Evolutionary conservation across 2,329 filamentous ascomycete genomes (phyloP).

Genomic region (Fusarium begoniae): DNA sequence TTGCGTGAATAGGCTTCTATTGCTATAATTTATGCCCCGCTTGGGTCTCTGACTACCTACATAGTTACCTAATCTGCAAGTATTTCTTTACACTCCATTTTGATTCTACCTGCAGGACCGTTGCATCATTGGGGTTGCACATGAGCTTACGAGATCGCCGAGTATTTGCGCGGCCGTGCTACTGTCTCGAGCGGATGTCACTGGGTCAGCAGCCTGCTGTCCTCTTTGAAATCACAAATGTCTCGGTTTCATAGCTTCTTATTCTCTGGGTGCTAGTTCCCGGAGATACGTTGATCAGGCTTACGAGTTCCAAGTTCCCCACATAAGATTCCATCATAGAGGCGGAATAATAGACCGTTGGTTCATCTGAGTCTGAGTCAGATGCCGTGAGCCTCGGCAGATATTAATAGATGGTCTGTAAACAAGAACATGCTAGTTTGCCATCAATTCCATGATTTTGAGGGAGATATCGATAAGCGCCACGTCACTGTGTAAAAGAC

Average conservation of each 20-base stretch:
- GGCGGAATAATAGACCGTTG: neutral
- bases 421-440: neutral
- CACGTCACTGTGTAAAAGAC: fast-evolving
- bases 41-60: neutral
- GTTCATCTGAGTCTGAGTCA: neutral
- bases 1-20: neutral
- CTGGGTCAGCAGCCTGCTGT: neutral
- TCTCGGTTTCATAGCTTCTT: neutral
- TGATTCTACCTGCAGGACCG: neutral
- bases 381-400: neutral
- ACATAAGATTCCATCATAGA: neutral
- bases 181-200: neutral
- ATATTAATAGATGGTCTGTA: neutral
- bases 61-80: neutral
- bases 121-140: neutral
- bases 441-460: too few species aligned
- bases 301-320: neutral
- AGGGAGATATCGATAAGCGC: too few species aligned
- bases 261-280: neutral
- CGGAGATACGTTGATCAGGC: neutral
- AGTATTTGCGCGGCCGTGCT: too few species aligned
- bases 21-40: neutral
- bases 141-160: neutral
- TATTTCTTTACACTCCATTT: neutral
- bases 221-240: neutral